Percentiles rank a stretch among this genome's conserved stretches.
phyloP scores from a whole-genome alignment of 768 basidiomycete species.

The Rhodosporidiobolus odoratus region DNA sequence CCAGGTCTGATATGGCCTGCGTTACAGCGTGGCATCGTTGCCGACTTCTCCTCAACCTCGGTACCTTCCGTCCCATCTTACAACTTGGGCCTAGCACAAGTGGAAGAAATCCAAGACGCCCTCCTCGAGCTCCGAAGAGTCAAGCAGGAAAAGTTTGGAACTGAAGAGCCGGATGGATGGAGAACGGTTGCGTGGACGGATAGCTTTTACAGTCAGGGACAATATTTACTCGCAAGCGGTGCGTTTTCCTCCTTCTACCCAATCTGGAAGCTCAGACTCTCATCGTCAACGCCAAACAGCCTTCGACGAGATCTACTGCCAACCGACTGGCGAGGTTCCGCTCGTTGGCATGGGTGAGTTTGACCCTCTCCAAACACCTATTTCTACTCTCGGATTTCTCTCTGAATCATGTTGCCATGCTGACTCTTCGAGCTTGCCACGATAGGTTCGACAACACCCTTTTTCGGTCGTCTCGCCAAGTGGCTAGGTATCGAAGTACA shows the following conservation, averaged over 20 bases:
- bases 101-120: slow-evolving; percentile 43
- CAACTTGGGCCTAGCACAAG: slow-evolving; percentile 40
- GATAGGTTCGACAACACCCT: slow-evolving; percentile 38
- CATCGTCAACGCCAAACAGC: no score
- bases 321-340: slow-evolving; percentile 42
- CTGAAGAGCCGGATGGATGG: slow-evolving; percentile 28
- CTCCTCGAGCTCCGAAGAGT: slow-evolving; percentile 35
- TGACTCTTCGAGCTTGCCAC: background rate
- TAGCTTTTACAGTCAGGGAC: slow-evolving; percentile 39
- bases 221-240: slow-evolving; percentile 41
- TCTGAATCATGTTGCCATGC: background rate
- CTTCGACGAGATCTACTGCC: slow-evolving; percentile 41
- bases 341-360: slow-evolving; percentile 38
- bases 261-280: no score
- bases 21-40: slow-evolving; percentile 40
- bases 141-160: slow-evolving; percentile 37
- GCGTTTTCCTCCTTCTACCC: background rate
- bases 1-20: background rate
- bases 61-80: slow-evolving; percentile 32
- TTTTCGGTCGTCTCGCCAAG: slow-evolving; percentile 39
- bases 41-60: slow-evolving; percentile 41
- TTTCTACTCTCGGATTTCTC: no score
- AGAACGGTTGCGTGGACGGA: slow-evolving; percentile 41
- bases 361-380: no score
- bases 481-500: slow-evolving; percentile 42